phyloP scores from a whole-genome alignment of 129 eudicot genomes.

The Flaveria bidentis region DNA sequence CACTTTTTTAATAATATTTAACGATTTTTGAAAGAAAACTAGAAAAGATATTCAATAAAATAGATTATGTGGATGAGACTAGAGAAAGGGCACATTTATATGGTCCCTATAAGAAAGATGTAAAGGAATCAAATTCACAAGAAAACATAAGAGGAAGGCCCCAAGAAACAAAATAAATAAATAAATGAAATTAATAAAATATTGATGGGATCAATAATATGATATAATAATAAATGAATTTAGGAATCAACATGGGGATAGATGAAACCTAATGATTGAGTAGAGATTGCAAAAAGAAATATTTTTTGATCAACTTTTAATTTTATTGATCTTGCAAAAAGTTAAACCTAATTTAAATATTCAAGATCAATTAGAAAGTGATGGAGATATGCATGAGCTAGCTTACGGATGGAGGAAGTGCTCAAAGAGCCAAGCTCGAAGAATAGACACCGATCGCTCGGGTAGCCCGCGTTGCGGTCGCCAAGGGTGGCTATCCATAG shows the following conservation, averaged over 20 bases:
- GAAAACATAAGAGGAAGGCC: slow-evolving; percentile 45
- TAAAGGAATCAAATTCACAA: slow-evolving; percentile 60
- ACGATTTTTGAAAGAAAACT: slow-evolving; percentile 8
- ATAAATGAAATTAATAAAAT: slow-evolving; percentile 13
- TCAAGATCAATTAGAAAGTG: not conserved
- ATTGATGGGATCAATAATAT: slow-evolving; percentile 27
- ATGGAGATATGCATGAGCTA: slow-evolving; percentile 4
- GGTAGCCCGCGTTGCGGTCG: slow-evolving; percentile 96
- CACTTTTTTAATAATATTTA: not conserved
- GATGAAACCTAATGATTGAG: slow-evolving; percentile 45
- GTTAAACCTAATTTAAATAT: slow-evolving; percentile 1
- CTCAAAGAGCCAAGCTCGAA: slow-evolving; percentile 99
- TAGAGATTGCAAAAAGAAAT: slow-evolving; percentile 14
- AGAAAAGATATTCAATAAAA: slow-evolving; percentile 20
- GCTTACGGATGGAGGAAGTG: slow-evolving; percentile 97
- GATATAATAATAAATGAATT: slow-evolving; percentile 33
- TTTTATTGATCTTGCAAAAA: not conserved
- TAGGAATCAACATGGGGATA: slow-evolving; percentile 50
- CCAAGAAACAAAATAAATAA: slow-evolving; percentile 29
- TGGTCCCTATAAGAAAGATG: slow-evolving; percentile 51
- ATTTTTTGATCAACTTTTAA: not conserved
- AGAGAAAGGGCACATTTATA: slow-evolving; percentile 37
- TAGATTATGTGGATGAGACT: slow-evolving; percentile 34
- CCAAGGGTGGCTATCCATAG: slow-evolving; percentile 97
- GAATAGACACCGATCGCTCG: slow-evolving; percentile 86